These are phyloP conservation scores for Dothidotthia symphoricarpi DNA, from an alignment of 2,329 filamentous ascomycete species.

Conservation along the genomic window DNA sequence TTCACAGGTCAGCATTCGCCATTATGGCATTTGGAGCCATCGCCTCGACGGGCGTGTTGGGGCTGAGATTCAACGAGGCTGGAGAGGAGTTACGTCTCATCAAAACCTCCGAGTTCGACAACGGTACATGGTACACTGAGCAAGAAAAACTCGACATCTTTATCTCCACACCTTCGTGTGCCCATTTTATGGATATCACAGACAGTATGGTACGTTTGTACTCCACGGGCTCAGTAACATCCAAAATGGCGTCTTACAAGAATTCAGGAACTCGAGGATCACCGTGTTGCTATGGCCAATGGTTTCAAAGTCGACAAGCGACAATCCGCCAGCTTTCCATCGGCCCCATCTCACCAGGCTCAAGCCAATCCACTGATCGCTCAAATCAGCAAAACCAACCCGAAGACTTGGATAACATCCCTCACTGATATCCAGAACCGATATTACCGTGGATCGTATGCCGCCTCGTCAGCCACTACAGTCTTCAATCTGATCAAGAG, in stretches of 20 bases:
- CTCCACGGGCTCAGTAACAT: neutral
- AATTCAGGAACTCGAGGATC: constrained; percentile 8
- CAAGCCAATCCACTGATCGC: constrained; percentile 8
- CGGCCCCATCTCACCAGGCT: constrained; percentile 8
- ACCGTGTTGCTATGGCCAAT: constrained; percentile 9
- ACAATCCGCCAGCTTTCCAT: constrained; percentile 13
- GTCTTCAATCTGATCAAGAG: constrained; percentile 69
- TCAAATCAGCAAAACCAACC: constrained; percentile 16
- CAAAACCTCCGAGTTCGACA: constrained; percentile 10
- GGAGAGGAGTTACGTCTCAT: constrained; percentile 12
- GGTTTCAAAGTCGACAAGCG: constrained; percentile 10
- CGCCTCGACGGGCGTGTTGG: constrained; percentile 3
- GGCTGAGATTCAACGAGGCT: constrained; percentile 7
- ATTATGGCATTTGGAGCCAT: constrained; percentile 5
- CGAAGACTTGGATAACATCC: constrained; percentile 13
- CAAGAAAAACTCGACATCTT: constrained; percentile 12
- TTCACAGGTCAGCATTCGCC: constrained; percentile 4
- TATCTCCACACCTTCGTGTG: constrained; percentile 10
- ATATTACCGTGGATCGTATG: constrained; percentile 39
- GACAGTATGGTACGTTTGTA: constrained; percentile 6
- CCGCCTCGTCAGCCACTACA: constrained; percentile 81
- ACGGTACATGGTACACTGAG: constrained; percentile 12
- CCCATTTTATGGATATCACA: constrained; percentile 13
- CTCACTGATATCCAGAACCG: constrained; percentile 17
- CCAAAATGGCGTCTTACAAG: neutral